Evolutionary conservation across 2,329 filamentous ascomycete species (phyloP), one percentile per base, ranked within the genome.

Genomic region (Scedosporium boydii): DNA sequence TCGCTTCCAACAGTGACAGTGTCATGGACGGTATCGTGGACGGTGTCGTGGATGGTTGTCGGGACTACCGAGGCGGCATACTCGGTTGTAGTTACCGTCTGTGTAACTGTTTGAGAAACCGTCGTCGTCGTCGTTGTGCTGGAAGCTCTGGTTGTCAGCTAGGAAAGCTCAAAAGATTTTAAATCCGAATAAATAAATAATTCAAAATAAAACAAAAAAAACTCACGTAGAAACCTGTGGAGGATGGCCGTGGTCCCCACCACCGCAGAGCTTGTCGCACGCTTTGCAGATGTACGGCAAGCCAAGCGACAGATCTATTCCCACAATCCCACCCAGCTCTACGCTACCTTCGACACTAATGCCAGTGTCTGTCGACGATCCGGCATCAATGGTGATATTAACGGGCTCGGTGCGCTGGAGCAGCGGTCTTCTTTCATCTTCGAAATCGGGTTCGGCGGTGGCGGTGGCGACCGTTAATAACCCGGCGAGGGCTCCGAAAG

Each of bases 21-120:
- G 23, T 64, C 59, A 44, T 61, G 34, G 6, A 48, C 64, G 6
- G 67, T 69, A 23, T 64, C 59, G 41, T 62, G 34, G 6, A 46
- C 64, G 6, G 67, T 69, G 23, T 64, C 59, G 48, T 62, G 65
- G 16, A 66, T 21, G 3, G 67, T 67, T 26, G 61, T 65, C 18
- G 18, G 51, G 7, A 23, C 51, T 23, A 55, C 6, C 4, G 27
- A 21, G 7, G 23, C 27, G 2, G 6, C 21, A 27, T 55, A 14
- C 51, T 27, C 12, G 7, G 51, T 55, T n/a, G 27, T 9, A 38
- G 34, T 38, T 12, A 38, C 51, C 1, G 48, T 53, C 1, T 12
- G 10, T 6, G 51, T 55, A 23, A 55, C 21, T 14, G 23, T 55
- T 2, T 3, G 2, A 27, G 6, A 26, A 14, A 53, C 48, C 48